phyloP scores from a whole-genome alignment of 2,329 filamentous ascomycete species.

The Arthrobotrys musiformis region DNA sequence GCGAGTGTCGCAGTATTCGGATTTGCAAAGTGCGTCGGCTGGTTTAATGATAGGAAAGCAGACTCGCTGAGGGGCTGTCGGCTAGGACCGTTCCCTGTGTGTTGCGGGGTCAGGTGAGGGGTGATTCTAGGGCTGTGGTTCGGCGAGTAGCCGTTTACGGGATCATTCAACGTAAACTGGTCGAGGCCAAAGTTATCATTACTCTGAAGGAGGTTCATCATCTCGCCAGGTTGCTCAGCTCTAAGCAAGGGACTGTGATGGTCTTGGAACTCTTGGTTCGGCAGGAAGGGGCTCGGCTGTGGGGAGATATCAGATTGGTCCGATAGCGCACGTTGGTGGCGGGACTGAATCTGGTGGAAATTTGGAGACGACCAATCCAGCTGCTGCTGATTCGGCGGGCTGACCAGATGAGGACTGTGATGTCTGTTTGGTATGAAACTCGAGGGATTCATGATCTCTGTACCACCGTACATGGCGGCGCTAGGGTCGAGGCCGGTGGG shows the following conservation, averaged over 20 bases:
- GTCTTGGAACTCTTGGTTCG: constrained; percentile 58
- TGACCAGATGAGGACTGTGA: constrained; percentile 49
- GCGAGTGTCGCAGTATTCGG: constrained; percentile 51
- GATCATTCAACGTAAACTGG: constrained; percentile 58
- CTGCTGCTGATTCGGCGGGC: constrained; percentile 37
- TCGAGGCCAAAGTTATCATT: constrained; percentile 58
- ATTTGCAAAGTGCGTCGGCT: constrained; percentile 48
- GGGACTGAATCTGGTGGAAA: constrained; percentile 52
- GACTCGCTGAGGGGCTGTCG: constrained; percentile 57
- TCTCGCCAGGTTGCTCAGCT: constrained; percentile 56
- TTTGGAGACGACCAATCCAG: constrained; percentile 51
- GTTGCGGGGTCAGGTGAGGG: constrained; percentile 57
- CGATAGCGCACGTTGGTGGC: constrained; percentile 52
- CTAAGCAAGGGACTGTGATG: constrained; percentile 57
- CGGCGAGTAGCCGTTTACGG: constrained; percentile 50
- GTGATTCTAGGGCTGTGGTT: constrained; percentile 57
- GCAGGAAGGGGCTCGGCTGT: constrained; percentile 57
- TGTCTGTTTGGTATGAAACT: constrained; percentile 43
- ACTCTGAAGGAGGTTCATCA: constrained; percentile 59
- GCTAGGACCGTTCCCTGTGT: constrained; percentile 56
- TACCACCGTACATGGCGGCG: constrained; percentile 47
- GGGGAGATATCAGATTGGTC: constrained; percentile 59
- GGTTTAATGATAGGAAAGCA: constrained; percentile 55
- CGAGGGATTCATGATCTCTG: constrained; percentile 54
- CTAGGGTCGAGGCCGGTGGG: constrained; percentile 48